Conservation (phyloP, 306 rosid genomes). For the Inga laurina region DNA sequence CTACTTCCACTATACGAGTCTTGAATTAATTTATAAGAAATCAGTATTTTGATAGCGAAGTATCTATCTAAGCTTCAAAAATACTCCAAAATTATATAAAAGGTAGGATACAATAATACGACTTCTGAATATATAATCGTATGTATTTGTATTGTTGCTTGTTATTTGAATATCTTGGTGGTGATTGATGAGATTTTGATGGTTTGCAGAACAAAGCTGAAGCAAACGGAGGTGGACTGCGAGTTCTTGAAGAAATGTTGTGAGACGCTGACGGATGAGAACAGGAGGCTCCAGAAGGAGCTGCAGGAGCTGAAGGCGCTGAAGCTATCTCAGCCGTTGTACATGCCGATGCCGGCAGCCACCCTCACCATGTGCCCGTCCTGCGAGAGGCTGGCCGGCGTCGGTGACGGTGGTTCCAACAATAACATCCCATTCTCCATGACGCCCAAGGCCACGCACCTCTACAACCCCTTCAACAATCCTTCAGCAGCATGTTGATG, state of each 20-base stretch:
- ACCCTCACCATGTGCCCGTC: slow-evolving; percentile 93
- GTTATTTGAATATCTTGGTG: not conserved
- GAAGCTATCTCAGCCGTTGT: slow-evolving; percentile 67
- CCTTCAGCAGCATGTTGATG: slow-evolving; percentile 90
- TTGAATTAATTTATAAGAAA: not conserved
- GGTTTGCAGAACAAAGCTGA: slow-evolving; percentile 80
- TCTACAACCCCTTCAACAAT: slow-evolving; percentile 77
- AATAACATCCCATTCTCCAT: slow-evolving; percentile 66
- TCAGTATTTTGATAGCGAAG: not conserved
- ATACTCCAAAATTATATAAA: not conserved
- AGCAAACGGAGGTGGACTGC: slow-evolving; percentile 93
- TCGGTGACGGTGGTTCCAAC: slow-evolving; percentile 22
- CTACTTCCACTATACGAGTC: not conserved
- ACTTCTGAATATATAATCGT: not conserved
- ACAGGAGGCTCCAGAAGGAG: slow-evolving; percentile 82
- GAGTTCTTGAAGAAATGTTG: slow-evolving; percentile 94
- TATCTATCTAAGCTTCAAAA: not conserved
- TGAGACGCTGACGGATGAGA: slow-evolving; percentile 86
- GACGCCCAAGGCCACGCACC: slow-evolving; percentile 58
- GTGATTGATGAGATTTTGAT: not conserved
- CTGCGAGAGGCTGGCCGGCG: slow-evolving; percentile 67
- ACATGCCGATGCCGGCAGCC: slow-evolving; percentile 94
- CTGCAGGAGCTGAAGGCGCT: slow-evolving; percentile 81
- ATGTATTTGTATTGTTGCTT: not conserved
- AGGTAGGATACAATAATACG: not conserved